Evolutionary conservation across 1,284 basidiomycete genomes (phyloP).

Genomic region (Mycena citricolor): DNA sequence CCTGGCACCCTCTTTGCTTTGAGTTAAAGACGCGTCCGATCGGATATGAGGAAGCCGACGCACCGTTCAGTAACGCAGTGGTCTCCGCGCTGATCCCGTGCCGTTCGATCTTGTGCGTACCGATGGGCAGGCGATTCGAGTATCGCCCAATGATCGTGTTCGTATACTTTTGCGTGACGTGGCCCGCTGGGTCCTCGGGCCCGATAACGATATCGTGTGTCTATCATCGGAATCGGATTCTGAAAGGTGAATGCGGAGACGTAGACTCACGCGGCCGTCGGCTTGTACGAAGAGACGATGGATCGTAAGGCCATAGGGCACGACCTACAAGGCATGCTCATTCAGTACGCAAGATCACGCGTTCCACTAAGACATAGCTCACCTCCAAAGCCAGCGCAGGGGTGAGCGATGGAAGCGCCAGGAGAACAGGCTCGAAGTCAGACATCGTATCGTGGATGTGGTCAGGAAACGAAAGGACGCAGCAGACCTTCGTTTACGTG

Average conservation of each 20-base stretch:
- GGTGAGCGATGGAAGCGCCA: conserved; percentile 54
- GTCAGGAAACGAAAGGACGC: no score
- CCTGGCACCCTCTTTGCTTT: conserved; percentile 56
- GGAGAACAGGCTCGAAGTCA: conserved; percentile 50
- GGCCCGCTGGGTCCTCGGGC: conserved; percentile 61
- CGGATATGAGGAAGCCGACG: conserved; percentile 18
- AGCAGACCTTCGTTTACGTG: no score
- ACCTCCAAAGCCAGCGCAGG: conserved; percentile 61
- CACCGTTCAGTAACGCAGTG: conserved; percentile 52
- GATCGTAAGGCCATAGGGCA: conserved; percentile 66
- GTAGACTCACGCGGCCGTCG: conserved; percentile 52
- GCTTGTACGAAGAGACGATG: conserved; percentile 64
- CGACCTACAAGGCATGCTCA: conserved; percentile 45
- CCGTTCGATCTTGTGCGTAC: conserved; percentile 51
- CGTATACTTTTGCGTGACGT: conserved; percentile 62
- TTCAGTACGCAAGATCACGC: no score
- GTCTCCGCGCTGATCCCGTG: conserved; percentile 53
- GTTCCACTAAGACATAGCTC: no score
- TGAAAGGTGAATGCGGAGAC: not conserved
- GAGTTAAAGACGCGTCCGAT: not conserved
- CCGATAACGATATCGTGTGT: conserved; percentile 75
- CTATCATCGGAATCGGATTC: conserved; percentile 31
- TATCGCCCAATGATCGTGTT: conserved; percentile 75
- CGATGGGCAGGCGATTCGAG: conserved; percentile 67
- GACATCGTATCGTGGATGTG: no score